These are phyloP conservation scores for Mastigamoeba balamuthi DNA, from an alignment of 78 protist species.

Conservation along the genomic window DNA sequence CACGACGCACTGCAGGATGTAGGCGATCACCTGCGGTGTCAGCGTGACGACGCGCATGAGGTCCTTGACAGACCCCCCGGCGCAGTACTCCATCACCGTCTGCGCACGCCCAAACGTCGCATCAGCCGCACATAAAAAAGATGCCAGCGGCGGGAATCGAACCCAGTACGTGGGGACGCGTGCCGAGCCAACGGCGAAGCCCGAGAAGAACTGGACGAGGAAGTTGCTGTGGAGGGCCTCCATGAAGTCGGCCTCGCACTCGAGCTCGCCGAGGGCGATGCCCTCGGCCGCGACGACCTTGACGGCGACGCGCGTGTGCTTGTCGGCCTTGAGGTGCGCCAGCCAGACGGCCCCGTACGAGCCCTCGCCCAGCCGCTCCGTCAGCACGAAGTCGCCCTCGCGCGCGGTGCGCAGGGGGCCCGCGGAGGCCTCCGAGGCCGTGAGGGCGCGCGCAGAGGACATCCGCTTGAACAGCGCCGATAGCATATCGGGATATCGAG, in stretches of 20 bases:
- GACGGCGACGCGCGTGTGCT: too few relatives aligned
- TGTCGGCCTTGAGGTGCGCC: constrained; percentile 19
- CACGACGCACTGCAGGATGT: constrained; percentile 72
- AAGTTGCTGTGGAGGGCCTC: constrained; percentile 29
- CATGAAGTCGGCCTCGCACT: constrained; percentile 24
- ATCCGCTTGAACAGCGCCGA: too few relatives aligned
- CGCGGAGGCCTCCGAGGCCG: too few relatives aligned
- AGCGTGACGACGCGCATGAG: constrained; percentile 30
- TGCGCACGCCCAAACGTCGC: background rate
- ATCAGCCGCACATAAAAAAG: background rate
- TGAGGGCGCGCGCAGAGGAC: too few relatives aligned
- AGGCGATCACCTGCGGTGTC: constrained; percentile 59
- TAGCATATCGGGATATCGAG: too few relatives aligned
- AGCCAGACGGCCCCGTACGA: constrained; percentile 34
- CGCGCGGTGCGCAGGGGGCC: too few relatives aligned
- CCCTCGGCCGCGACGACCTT: constrained; percentile 38
- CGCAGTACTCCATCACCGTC: constrained; percentile 91
- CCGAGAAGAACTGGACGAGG: constrained; percentile 37
- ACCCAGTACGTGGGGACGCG: background rate
- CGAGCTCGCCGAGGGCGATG: constrained; percentile 36
- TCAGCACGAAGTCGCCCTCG: too few relatives aligned
- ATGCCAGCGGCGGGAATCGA: background rate
- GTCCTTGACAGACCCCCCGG: constrained; percentile 85
- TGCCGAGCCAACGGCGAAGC: background rate
- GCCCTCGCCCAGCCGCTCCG: constrained; percentile 40